Percentiles rank a stretch among this genome's conserved stretches.
Evolutionary conservation across 2,329 filamentous ascomycete genomes (phyloP).

Genomic region (Alternaria alternata): DNA sequence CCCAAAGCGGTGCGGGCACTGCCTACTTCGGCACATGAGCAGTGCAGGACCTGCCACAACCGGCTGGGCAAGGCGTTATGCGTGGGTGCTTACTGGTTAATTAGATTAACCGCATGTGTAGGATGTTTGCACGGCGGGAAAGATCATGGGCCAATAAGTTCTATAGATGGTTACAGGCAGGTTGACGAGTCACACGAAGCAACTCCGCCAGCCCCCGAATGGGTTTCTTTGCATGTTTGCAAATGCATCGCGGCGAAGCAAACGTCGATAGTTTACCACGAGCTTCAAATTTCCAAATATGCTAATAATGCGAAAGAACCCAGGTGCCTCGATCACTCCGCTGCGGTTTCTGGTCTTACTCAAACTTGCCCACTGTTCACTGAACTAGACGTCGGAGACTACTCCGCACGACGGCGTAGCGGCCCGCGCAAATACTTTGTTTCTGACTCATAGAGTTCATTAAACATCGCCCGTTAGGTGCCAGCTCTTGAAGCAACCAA

Average conservation of each 20-base stretch:
- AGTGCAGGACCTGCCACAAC: conserved; percentile 8
- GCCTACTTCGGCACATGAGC: conserved; percentile 16
- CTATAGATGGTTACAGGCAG: not conserved
- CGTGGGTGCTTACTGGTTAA: conserved; percentile 12
- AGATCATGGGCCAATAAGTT: conserved; percentile 12
- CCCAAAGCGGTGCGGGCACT: conserved; percentile 15
- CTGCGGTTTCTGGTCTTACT: not conserved
- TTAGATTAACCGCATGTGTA: conserved; percentile 21
- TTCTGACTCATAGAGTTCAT: not conserved
- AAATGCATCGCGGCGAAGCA: not conserved
- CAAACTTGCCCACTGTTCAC: not conserved
- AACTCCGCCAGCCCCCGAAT: conserved; percentile 2
- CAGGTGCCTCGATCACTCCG: not conserved
- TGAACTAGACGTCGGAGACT: not conserved
- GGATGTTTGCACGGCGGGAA: conserved; percentile 3
- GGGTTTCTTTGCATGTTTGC: not conserved
- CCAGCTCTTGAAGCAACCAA: not conserved
- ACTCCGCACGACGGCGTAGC: not conserved
- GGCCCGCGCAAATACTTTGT: not conserved
- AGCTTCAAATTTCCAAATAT: not conserved
- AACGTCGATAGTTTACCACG: not conserved
- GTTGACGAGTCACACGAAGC: not conserved
- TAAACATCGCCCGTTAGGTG: not conserved
- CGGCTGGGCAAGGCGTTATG: conserved; percentile 16
- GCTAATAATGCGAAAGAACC: not conserved